Percentiles rank a stretch among this genome's conserved stretches.
Evolutionary conservation across 2,329 filamentous ascomycete species (phyloP).

Genomic region (Tolypocladium sp.): DNA sequence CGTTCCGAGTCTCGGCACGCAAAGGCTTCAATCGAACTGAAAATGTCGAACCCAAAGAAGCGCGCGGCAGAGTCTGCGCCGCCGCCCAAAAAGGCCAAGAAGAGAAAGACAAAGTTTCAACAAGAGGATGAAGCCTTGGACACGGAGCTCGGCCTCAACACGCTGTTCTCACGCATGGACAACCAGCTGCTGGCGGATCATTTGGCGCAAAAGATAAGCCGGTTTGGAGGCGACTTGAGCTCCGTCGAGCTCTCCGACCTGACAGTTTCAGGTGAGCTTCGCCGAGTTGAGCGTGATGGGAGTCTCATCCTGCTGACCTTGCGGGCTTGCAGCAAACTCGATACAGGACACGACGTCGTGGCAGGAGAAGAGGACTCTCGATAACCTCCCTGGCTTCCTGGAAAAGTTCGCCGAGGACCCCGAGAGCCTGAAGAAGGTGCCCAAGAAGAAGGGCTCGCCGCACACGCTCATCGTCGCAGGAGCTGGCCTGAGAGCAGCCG

Average conservation of each 20-base stretch:
- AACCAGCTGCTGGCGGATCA: conserved; percentile 76
- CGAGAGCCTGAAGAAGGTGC: conserved; percentile 51
- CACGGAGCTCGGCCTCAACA: conserved; percentile 67
- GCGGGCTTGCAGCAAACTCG: conserved; percentile 45
- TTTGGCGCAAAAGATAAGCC: conserved; percentile 66
- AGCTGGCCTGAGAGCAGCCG: conserved; percentile 77
- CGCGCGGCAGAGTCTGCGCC: conserved; percentile 43
- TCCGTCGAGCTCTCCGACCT: conserved; percentile 76
- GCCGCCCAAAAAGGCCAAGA: conserved; percentile 36
- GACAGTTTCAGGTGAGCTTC: conserved; percentile 60
- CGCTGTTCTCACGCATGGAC: conserved; percentile 74
- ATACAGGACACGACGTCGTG: conserved; percentile 77
- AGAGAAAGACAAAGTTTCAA: conserved; percentile 44
- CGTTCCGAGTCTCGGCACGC: neutral
- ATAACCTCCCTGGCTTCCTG: conserved; percentile 71
- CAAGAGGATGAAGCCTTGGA: conserved; percentile 51
- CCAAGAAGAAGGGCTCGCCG: conserved; percentile 61
- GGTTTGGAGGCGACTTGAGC: conserved; percentile 74
- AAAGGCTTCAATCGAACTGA: too few species aligned
- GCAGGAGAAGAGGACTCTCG: conserved; percentile 54
- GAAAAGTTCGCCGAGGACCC: conserved; percentile 54
- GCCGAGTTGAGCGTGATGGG: neutral
- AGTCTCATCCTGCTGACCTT: neutral
- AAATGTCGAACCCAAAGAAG: conserved; percentile 40
- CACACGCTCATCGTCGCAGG: conserved; percentile 86